These are phyloP conservation scores for Echinochloa phyllopogon DNA, from an alignment of 176 grass and related monocot species.

Conservation along the genomic window DNA sequence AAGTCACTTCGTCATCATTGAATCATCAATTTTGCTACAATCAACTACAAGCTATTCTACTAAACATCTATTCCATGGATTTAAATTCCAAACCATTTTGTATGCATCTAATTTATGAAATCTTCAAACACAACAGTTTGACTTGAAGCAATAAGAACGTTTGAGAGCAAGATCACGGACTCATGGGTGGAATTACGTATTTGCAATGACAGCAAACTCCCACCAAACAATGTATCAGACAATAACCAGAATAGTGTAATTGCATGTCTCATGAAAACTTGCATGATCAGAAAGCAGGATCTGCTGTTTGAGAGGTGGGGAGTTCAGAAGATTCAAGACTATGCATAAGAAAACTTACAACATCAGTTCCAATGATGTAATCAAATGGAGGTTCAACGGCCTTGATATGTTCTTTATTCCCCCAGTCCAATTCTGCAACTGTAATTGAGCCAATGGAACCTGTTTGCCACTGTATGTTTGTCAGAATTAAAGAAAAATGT, in stretches of 20 bases:
- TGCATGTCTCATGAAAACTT: background rate
- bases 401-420: slow-evolving; percentile 79
- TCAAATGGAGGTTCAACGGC: slow-evolving; percentile 86
- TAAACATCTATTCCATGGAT: background rate
- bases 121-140: background rate
- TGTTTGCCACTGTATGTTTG: slow-evolving; percentile 33
- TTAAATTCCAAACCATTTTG: background rate
- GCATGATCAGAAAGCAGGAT: background rate
- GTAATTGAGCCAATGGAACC: slow-evolving; percentile 67
- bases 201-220: background rate
- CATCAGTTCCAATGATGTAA: slow-evolving; percentile 95
- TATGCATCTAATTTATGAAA: slow-evolving; percentile 16
- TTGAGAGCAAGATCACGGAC: background rate
- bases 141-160: background rate
- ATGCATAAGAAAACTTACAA: slow-evolving; percentile 65
- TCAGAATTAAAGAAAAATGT: slow-evolving; percentile 26
- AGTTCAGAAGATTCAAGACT: background rate
- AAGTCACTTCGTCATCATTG: background rate
- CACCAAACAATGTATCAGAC: background rate
- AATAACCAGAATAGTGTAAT: background rate
- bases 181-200: background rate
- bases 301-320: background rate
- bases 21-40: background rate
- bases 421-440: slow-evolving; percentile 91
- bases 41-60: background rate